phyloP scores from a whole-genome alignment of 257 asterid species.

The Cordia subcordata region DNA sequence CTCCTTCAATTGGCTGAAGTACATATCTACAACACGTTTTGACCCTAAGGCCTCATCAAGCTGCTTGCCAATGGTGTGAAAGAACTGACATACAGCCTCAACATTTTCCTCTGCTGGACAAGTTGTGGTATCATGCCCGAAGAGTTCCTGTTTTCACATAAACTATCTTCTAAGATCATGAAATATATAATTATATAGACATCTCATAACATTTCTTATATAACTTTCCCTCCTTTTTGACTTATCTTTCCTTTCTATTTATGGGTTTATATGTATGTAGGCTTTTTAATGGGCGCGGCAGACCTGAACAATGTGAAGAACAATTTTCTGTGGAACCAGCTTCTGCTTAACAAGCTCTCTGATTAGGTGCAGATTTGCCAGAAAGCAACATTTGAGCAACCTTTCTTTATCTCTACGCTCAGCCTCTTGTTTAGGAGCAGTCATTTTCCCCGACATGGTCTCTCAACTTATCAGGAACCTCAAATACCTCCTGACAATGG shows the following conservation, averaged over 20 bases:
- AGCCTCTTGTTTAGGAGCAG: constrained; percentile 3
- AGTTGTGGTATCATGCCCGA: neutral
- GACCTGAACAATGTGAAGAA: constrained; percentile 8
- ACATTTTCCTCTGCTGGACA: constrained; percentile 9
- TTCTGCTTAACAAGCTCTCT: constrained; percentile 9
- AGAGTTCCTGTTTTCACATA: neutral
- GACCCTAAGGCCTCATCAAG: constrained; percentile 3
- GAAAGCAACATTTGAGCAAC: neutral
- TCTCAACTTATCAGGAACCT: constrained; percentile 5
- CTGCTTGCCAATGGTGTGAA: constrained; percentile 7
- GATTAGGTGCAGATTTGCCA: constrained; percentile 4
- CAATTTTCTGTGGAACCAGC: constrained; percentile 7
- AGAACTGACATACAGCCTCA: constrained; percentile 8
- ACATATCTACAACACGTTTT: neutral
- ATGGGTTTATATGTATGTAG: no score
- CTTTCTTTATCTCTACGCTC: constrained; percentile 7
- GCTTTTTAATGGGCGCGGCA: neutral
- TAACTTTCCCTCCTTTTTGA: no score
- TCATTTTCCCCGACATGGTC: constrained; percentile 1
- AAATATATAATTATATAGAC: no score
- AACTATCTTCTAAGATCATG: no score
- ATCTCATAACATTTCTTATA: no score
- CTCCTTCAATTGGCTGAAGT: constrained; percentile 4
- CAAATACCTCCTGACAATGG: constrained; percentile 8
- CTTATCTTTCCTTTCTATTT: no score